Percentiles rank a stretch among this genome's conserved stretches.
Evolutionary conservation across 2,329 filamentous ascomycete genomes (phyloP).

Genomic region (Proliferodiscus dingleyae): DNA sequence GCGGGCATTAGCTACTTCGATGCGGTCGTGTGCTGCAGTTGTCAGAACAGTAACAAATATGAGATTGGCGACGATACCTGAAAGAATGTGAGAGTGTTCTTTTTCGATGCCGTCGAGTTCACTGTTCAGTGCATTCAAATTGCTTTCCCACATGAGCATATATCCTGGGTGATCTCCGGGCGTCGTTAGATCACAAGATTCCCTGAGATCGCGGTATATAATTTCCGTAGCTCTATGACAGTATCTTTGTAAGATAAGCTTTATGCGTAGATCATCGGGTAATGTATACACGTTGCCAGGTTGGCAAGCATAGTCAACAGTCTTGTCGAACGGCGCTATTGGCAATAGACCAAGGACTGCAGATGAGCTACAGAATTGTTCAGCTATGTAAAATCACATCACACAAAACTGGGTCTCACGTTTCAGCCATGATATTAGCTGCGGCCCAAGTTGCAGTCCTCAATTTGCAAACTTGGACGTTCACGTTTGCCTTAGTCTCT

Average conservation of each 20-base stretch:
- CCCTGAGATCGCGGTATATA: not conserved
- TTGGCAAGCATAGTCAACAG: slow-evolving; percentile 9
- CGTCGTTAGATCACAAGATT: not conserved
- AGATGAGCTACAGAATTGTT: not conserved
- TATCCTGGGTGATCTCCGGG: not conserved
- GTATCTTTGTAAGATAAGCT: slow-evolving; percentile 11
- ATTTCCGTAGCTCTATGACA: slow-evolving; percentile 5
- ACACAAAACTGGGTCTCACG: too few species aligned
- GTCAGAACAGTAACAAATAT: not conserved
- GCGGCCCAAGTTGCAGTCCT: slow-evolving; percentile 11
- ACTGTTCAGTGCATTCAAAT: not conserved
- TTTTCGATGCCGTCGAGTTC: not conserved
- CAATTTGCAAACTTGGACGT: slow-evolving; percentile 1
- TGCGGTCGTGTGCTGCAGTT: not conserved
- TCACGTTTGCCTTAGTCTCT: not conserved
- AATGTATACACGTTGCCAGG: slow-evolving; percentile 5
- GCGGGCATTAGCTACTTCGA: slow-evolving; percentile 15
- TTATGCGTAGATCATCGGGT: slow-evolving; percentile 5
- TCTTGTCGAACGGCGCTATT: slow-evolving; percentile 7
- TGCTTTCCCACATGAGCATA: not conserved
- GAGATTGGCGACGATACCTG: not conserved
- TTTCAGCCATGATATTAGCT: slow-evolving; percentile 10
- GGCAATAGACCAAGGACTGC: slow-evolving; percentile 1
- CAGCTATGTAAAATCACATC: too few species aligned
- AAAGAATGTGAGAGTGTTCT: not conserved